Evolutionary conservation across 768 basidiomycete species (phyloP).

Genomic region (Gloeopeniophorella convolvens): DNA sequence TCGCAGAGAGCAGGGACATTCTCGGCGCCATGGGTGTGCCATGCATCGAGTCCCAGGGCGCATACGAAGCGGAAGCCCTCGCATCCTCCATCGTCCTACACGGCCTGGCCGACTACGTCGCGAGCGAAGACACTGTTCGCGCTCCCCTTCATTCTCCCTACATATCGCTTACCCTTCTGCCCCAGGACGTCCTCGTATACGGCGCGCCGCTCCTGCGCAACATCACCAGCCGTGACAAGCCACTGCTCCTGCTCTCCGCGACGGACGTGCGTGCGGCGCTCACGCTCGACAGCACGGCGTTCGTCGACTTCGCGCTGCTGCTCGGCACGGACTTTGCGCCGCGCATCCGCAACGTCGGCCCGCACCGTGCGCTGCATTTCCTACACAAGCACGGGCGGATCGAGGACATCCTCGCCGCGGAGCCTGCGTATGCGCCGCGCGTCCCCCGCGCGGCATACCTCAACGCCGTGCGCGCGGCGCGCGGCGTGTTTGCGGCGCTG

Average conservation of each 20-base stretch:
- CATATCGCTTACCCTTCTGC: neutral
- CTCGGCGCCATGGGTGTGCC: constrained; percentile 78
- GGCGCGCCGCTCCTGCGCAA: constrained; percentile 79
- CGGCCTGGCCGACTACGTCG: constrained; percentile 81
- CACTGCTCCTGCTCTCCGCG: constrained; percentile 62
- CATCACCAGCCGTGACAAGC: constrained; percentile 51
- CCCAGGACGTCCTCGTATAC: constrained; percentile 74
- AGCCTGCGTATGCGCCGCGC: constrained; percentile 45
- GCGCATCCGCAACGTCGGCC: constrained; percentile 79
- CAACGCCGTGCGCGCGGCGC: constrained; percentile 53
- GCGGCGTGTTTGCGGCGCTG: constrained; percentile 56
- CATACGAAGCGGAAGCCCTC: constrained; percentile 81
- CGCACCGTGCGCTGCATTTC: constrained; percentile 66
- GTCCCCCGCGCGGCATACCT: constrained; percentile 48
- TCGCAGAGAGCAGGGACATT: constrained; percentile 62
- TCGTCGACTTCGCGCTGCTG: constrained; percentile 80
- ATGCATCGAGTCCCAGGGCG: constrained; percentile 58
- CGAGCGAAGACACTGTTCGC: constrained; percentile 80
- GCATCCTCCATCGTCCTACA: constrained; percentile 69
- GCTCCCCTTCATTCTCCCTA: neutral
- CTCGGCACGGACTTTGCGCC: constrained; percentile 89
- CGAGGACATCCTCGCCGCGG: constrained; percentile 54
- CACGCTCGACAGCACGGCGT: constrained; percentile 48
- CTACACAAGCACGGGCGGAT: constrained; percentile 68
- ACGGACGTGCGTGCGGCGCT: constrained; percentile 52